Evolutionary conservation across 768 basidiomycete species (phyloP).

Genomic region (Cystofilobasidium macerans): DNA sequence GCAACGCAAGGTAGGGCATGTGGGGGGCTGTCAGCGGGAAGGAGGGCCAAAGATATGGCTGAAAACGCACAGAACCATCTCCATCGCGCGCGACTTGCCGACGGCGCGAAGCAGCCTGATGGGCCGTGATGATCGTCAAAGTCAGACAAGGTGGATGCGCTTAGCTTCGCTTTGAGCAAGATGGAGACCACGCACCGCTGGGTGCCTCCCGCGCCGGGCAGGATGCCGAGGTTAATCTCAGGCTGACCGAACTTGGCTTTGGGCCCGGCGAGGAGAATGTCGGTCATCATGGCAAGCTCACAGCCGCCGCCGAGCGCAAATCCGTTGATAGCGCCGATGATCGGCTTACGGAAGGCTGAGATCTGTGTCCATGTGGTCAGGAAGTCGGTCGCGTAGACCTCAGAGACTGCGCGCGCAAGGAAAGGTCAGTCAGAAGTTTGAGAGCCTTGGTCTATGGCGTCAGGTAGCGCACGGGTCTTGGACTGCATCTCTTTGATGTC

Average conservation of each 20-base stretch:
- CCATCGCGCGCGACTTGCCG: slow-evolving; percentile 92
- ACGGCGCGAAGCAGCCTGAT: slow-evolving; percentile 46
- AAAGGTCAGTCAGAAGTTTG: neutral
- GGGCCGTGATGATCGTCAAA: no score
- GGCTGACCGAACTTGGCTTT: slow-evolving; percentile 88
- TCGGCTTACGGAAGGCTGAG: slow-evolving; percentile 68
- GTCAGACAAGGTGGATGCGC: neutral
- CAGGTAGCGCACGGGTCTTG: slow-evolving; percentile 51
- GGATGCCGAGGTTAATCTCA: slow-evolving; percentile 58
- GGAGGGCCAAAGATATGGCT: neutral
- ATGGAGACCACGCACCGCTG: slow-evolving; percentile 12
- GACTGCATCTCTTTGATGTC: slow-evolving; percentile 99
- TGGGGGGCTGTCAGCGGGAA: neutral
- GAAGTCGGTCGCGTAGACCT: slow-evolving; percentile 76
- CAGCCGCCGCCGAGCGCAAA: slow-evolving; percentile 97
- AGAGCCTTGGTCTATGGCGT: neutral
- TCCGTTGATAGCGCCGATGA: slow-evolving; percentile 91
- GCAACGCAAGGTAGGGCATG: neutral
- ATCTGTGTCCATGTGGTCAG: slow-evolving; percentile 68
- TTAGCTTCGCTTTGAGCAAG: neutral
- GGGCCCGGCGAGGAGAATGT: slow-evolving; percentile 83
- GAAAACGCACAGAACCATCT: slow-evolving; percentile 58
- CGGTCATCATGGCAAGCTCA: slow-evolving; percentile 87
- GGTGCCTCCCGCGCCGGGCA: slow-evolving; percentile 26
- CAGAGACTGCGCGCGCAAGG: slow-evolving; percentile 48